Evolutionary conservation across 2,329 filamentous ascomycete species (phyloP), one percentile per base, ranked within the genome.

Genomic region (Colletotrichum sp.): DNA sequence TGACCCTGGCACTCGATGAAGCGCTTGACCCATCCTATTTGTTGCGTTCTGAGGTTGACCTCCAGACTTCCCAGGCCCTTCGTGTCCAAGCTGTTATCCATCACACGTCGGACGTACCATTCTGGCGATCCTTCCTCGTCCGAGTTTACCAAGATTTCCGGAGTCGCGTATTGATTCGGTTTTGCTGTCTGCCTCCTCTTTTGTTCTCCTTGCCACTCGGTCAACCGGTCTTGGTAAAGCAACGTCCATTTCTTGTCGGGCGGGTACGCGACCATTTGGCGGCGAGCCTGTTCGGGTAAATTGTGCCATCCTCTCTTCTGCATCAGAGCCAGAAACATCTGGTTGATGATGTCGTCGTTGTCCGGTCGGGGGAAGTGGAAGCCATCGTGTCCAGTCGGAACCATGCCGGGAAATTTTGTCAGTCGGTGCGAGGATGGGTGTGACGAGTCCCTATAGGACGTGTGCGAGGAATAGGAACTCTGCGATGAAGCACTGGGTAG

Each of bases 1-100:
- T 98, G 96, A 78, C 97, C 97, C 86, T 99, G 97, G 66, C 96
- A 97, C 86, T 99, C 97, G 79, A 99, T 95, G 84, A 99, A 99
- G 55, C 94, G 92, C 86, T 95, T 96, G 70, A 99, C 97, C 97
- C 97, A 99, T 80, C 94, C 96, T 80, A 99, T 99, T 74, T 98
- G 97, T 84, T 99, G 97, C 52, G 97, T 99, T 81, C 97, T 90
- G 80, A 99, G 86, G 84, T 96, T 98, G 86, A 99, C 98, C 82
- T 97, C 95, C 82, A 99, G 87, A 87, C 95, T 98, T 78, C 95
- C 95, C 78, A 99, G 90, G 77, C 98, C 95, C 87, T 99, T 98
- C 78, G 94, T 91, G 70, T 96, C 95, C 79, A 99, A 95, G 77
- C 92, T 95, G 85, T 98, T 98, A 84, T 99, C 96, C 94, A 99